Percentiles rank a stretch among this genome's conserved stretches.
These are phyloP conservation scores for Podospora bellae-mahoneyi DNA, from an alignment of 495 filamentous ascomycete species.

Conservation along the genomic window DNA sequence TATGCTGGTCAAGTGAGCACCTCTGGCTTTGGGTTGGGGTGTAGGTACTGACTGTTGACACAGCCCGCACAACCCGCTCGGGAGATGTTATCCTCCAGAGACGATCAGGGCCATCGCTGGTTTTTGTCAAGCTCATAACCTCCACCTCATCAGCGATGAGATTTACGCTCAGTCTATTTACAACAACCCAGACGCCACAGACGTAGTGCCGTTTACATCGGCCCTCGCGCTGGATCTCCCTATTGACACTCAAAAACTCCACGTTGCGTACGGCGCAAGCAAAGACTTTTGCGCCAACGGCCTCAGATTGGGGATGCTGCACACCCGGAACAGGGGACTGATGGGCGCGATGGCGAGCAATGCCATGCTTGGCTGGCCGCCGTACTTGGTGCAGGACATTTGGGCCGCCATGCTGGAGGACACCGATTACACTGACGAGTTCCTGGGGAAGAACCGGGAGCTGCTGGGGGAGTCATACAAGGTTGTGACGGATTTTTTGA, in stretches of 20 bases:
- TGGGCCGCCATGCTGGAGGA: constrained; percentile 44
- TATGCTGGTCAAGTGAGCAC: constrained; percentile 17
- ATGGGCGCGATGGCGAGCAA: constrained; percentile 12
- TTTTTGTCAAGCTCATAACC: constrained; percentile 27
- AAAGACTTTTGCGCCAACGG: constrained; percentile 48
- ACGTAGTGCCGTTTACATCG: constrained; percentile 33
- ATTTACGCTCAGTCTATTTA: constrained; percentile 35
- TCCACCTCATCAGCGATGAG: constrained; percentile 37
- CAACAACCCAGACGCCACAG: constrained; percentile 17
- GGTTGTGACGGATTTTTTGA: constrained; percentile 33
- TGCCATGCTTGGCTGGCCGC: constrained; percentile 19
- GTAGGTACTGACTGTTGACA: neutral
- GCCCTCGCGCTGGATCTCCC: constrained; percentile 35
- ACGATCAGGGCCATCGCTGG: constrained; percentile 18
- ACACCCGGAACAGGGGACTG: constrained; percentile 22
- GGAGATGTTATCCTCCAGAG: constrained; percentile 29
- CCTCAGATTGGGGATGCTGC: constrained; percentile 38
- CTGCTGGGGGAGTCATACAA: constrained; percentile 36
- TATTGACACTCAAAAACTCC: constrained; percentile 38
- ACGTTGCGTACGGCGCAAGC: constrained; percentile 42
- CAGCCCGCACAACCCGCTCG: constrained; percentile 35
- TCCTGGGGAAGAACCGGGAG: constrained; percentile 39
- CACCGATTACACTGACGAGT: constrained; percentile 38
- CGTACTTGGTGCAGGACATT: constrained; percentile 23
- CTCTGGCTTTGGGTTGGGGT: constrained; percentile 37